Percentiles rank a stretch among this genome's conserved stretches.
Conservation (phyloP, 306 rosid genomes). For the Vigna nakashimae region DNA sequence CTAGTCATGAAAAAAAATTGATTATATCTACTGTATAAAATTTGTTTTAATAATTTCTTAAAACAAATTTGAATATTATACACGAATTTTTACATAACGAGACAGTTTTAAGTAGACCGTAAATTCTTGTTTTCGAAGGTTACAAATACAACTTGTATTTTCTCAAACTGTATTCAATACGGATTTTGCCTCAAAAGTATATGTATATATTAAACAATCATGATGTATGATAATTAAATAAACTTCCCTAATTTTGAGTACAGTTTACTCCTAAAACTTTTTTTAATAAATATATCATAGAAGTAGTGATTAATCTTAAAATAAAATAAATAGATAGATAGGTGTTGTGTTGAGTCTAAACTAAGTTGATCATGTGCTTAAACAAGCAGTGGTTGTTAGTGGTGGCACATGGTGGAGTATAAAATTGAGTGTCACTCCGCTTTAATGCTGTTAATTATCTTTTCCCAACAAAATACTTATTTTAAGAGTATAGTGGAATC, state of each 20-base stretch:
- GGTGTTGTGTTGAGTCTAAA: neutral
- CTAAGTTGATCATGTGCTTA: constrained; percentile 39
- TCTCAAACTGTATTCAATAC: neutral
- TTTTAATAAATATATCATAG: neutral
- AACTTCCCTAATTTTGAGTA: neutral
- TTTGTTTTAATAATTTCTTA: no score
- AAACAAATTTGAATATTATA: no score
- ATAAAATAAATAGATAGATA: neutral
- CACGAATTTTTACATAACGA: neutral
- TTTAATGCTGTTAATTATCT: constrained; percentile 34
- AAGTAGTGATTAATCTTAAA: neutral
- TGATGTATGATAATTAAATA: neutral
- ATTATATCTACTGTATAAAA: no score
- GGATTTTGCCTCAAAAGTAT: neutral
- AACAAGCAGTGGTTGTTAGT: constrained; percentile 23
- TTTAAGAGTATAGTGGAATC: constrained; percentile 45
- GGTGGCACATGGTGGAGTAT: constrained; percentile 42
- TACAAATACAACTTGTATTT: neutral
- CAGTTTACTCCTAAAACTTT: neutral
- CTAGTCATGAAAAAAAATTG: no score
- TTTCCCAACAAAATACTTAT: constrained; percentile 37
- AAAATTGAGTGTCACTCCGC: constrained; percentile 34
- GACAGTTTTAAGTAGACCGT: neutral
- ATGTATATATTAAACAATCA: neutral
- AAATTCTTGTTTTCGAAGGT: neutral